These are phyloP conservation scores for Gracilaria domingensis DNA, from an alignment of 23 red algal species.

Conservation along the genomic window DNA sequence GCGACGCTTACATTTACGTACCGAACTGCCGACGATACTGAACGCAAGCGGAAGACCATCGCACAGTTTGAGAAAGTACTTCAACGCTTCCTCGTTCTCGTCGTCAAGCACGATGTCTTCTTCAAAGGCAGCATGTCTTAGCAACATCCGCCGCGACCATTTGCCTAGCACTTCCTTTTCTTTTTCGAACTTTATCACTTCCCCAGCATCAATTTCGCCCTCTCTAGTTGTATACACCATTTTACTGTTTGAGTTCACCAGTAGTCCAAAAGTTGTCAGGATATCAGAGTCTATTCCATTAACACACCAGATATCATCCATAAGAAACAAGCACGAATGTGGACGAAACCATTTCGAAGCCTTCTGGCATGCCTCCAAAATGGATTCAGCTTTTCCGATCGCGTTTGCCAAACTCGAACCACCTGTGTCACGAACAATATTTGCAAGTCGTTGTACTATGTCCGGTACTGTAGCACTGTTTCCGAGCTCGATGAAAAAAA, in stretches of 20 bases:
- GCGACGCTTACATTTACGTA: not conserved
- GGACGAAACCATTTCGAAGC: not conserved
- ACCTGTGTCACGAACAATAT: not conserved
- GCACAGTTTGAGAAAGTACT: conserved; percentile 10
- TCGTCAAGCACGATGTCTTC: not conserved
- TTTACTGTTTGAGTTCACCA: not conserved
- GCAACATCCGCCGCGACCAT: not conserved
- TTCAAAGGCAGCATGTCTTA: not conserved
- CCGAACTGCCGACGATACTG: not conserved
- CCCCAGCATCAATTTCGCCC: too few species aligned
- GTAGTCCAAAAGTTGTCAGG: not conserved
- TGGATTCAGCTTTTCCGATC: not conserved
- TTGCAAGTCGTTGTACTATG: not conserved
- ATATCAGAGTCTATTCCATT: not conserved
- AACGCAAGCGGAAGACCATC: conserved; percentile 23
- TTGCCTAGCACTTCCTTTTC: not conserved
- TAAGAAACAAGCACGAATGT: not conserved
- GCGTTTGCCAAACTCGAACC: not conserved
- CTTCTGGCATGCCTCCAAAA: not conserved
- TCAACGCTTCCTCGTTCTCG: not conserved
- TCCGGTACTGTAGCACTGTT: not conserved
- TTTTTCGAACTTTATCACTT: not conserved
- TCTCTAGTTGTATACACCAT: too few species aligned
- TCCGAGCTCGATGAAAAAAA: not conserved
- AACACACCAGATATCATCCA: not conserved